Evolutionary conservation across 202 grass and related monocot species (phyloP), one percentile per base, ranked within the genome.

Genomic region (Schoenoplectus triqueter): DNA sequence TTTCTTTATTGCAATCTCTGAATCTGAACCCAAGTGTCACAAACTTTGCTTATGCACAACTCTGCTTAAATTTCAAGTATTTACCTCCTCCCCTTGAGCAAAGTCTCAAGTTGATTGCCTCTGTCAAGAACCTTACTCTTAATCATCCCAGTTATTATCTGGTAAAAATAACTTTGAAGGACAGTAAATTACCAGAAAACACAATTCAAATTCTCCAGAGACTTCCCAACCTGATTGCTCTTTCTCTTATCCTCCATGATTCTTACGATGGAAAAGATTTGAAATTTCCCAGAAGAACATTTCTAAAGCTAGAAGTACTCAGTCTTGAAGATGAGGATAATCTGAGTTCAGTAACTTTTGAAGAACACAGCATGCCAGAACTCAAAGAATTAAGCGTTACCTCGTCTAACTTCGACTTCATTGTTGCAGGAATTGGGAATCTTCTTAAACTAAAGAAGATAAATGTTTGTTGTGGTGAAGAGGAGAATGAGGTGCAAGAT

Each of bases 141-240:
- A 73, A 73, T 51, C 18, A 22, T 73, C 46, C 47, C 18, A 22
- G 47, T 73, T 21, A 73, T 17, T 70, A 70, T 73, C 47, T 73
- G 18, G 70, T 73, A 4, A 51, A 73, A 45, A 51, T 73, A 73
- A 73, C 69, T 73, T 50, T 73, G 47, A 73, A 52, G 45, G 45
- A 73, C 70, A 52, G 47, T 22, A 73, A 73, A 51, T 73, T 73
- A 73, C 18, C 69, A 51, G 17, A 73, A 51, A 52, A 5, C 10
- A 52, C 70, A 73, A 73, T 73, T 73, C 17, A 50, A 73, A 17
- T 73, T 73, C 70, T 73, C 48, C 70, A 73, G 47, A 73, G 17
- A 21, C 47, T 73, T 50, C 9, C 70, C 47, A 73, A 73, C 45
- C 46, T 73, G 70, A 50, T 3, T 73, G 17, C 7, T 52, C 70